These are phyloP conservation scores for Arthroderma uncinatum DNA, from an alignment of 2,329 filamentous ascomycete species.

Conservation along the genomic window DNA sequence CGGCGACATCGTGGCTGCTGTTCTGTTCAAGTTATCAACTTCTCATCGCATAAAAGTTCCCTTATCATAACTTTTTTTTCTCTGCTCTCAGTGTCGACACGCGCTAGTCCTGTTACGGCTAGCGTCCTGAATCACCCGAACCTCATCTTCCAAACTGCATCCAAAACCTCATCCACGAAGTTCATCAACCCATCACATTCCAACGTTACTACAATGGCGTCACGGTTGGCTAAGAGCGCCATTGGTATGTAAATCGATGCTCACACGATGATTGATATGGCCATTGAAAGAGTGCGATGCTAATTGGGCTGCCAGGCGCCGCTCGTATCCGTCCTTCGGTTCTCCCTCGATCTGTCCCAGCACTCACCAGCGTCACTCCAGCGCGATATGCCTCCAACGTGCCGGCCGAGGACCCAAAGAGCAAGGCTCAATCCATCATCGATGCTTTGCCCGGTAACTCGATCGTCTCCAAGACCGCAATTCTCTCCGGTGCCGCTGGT, in stretches of 20 bases:
- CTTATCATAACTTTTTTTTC: background rate
- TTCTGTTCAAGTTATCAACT: background rate
- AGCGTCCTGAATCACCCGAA: conserved; percentile 1
- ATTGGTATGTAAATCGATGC: conserved; percentile 56
- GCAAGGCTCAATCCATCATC: conserved; percentile 91
- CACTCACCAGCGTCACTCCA: conserved; percentile 58
- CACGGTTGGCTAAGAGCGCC: conserved; percentile 90
- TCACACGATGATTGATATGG: background rate
- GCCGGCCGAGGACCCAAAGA: conserved; percentile 80
- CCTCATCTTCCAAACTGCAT: conserved; percentile 24
- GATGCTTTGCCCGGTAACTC: conserved; percentile 87
- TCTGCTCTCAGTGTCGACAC: background rate
- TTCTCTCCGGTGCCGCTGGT: conserved; percentile 85
- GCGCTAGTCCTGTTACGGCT: background rate
- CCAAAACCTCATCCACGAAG: conserved; percentile 23
- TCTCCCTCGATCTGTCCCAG: conserved; percentile 62
- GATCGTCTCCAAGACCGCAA: conserved; percentile 89
- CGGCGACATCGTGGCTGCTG: background rate
- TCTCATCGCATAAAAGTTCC: background rate
- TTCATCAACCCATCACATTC: conserved; percentile 27
- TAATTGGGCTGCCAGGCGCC: conserved; percentile 55
- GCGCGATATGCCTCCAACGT: conserved; percentile 64
- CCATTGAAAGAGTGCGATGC: conserved; percentile 19
- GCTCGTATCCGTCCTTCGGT: conserved; percentile 77
- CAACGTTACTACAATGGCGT: conserved; percentile 70